phyloP scores from a whole-genome alignment of 2,329 filamentous ascomycete species.

The Penicillium hordei region DNA sequence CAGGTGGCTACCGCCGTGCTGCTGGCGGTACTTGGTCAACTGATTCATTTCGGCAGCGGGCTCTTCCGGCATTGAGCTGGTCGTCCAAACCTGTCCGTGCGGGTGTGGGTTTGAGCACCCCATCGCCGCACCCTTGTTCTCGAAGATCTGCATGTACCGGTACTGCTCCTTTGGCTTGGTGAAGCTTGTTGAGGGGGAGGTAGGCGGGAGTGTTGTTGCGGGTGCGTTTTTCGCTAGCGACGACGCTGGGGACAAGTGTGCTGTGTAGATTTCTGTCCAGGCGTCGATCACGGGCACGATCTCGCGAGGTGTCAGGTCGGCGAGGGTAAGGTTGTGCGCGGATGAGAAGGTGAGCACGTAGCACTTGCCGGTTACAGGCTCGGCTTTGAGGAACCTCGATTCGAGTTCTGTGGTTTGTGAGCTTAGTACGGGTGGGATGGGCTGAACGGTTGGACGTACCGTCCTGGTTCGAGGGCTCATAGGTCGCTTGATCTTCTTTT shows the following conservation, averaged over 20 bases:
- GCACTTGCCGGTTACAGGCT: conserved; percentile 90
- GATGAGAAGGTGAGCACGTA: conserved; percentile 95
- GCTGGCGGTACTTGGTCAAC: conserved; percentile 72
- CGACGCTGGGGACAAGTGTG: conserved; percentile 72
- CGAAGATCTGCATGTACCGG: conserved; percentile 98
- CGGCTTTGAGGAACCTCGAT: conserved; percentile 73
- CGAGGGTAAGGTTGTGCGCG: conserved; percentile 85
- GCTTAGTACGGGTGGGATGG: not conserved
- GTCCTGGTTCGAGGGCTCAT: conserved; percentile 56
- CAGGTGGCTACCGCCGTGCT: conserved; percentile 72
- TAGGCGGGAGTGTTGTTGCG: conserved; percentile 49
- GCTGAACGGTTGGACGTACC: conserved; percentile 38
- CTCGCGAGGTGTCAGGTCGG: conserved; percentile 75
- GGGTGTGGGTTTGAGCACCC: conserved; percentile 98
- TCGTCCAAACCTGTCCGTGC: conserved; percentile 95
- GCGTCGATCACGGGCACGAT: conserved; percentile 82
- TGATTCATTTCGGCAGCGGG: conserved; percentile 75
- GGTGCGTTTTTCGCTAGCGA: conserved; percentile 56
- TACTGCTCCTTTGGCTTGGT: conserved; percentile 70
- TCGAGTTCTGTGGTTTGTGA: conserved; percentile 59
- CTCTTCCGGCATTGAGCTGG: conserved; percentile 86
- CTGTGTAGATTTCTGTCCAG: conserved; percentile 87
- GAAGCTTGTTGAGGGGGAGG: conserved; percentile 47
- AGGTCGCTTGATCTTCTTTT: conserved; percentile 86
- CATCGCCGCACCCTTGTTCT: conserved; percentile 98